Evolutionary conservation across 2,329 filamentous ascomycete species (phyloP), one percentile per base, ranked within the genome.

Genomic region (Diaporthe capsici): DNA sequence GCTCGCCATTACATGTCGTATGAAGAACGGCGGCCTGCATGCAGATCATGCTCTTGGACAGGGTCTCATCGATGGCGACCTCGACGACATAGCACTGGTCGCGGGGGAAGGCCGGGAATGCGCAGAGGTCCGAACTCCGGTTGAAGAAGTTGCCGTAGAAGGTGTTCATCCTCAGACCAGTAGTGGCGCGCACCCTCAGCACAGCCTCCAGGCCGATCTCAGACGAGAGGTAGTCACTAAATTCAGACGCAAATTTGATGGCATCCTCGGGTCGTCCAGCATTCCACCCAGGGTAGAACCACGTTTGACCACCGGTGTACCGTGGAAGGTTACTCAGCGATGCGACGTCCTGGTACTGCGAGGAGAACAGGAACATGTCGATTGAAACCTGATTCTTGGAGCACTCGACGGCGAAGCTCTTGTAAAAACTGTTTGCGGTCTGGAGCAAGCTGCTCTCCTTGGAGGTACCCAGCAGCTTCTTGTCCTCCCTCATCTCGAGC

Each of bases 71-170:
- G 79, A 99, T 98, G 20, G 97, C 96, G 73, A 99, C 97, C 85
- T 99, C 97, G 28, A 99, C 96, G 58, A 98, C 97, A 82, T 98
- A 98, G 78, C 94, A 95, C 84, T 99, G 97, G 81, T 99, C 97
- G 82, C 97, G 93, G 44, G 97, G 97, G 88, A 99, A 98, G 0
- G 97, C 96, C 2, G 97, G 97, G 89, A 99, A 99, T 17, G 97
- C 97, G 84, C 97, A 98, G 44, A 99, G 91, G 86, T 99, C 97
- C 22, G 96, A 98, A 83, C 95, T 98, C 80, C 97, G 92, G 88
- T 98, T 99, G 90, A 99, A 99, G 86, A 99, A 99, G 87, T 99
- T 99, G 79, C 97, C 97, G 84, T 98, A 99, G 86, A 99, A 99
- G 2, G 96, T 96, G 86, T 93, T 98, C 94, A 98, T 98, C 72